Conservation (phyloP, 2,329 filamentous ascomycete genomes). For the Raffaelea ambrosiae region DNA sequence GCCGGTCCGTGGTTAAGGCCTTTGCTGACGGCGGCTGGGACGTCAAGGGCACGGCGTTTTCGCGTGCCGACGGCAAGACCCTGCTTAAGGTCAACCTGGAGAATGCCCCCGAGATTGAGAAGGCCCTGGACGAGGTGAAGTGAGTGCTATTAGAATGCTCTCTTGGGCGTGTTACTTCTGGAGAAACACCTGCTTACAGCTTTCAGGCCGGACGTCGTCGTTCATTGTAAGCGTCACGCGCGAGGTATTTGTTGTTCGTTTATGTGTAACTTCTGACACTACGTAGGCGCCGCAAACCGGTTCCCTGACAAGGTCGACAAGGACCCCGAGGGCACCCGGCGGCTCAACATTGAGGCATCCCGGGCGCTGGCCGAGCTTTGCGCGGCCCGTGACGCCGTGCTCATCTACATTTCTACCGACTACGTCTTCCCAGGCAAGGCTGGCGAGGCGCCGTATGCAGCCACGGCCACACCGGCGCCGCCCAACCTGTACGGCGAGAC, state of each 20-base stretch:
- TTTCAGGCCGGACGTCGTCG: conserved; percentile 61
- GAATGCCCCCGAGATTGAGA: conserved; percentile 36
- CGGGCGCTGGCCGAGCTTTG: conserved; percentile 58
- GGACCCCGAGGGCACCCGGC: conserved; percentile 65
- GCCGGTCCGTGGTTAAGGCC: conserved; percentile 64
- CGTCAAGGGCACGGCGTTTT: conserved; percentile 66
- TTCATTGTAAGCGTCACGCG: conserved; percentile 57
- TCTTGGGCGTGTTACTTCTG: not conserved
- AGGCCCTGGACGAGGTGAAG: conserved; percentile 45
- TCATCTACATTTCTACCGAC: conserved; percentile 76
- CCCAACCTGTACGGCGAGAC: conserved; percentile 67
- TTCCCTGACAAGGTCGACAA: conserved; percentile 80
- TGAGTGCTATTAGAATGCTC: conserved; percentile 19
- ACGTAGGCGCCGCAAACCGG: conserved; percentile 63
- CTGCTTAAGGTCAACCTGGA: conserved; percentile 53
- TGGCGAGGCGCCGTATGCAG: conserved; percentile 78
- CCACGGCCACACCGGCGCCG: conserved; percentile 53
- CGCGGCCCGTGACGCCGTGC: conserved; percentile 48
- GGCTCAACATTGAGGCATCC: conserved; percentile 68
- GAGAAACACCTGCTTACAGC: not conserved
- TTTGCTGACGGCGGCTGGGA: conserved; percentile 62
- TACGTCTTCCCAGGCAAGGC: conserved; percentile 67
- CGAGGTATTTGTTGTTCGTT: too few species aligned
- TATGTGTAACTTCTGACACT: too few species aligned
- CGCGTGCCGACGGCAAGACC: conserved; percentile 60